phyloP scores from a whole-genome alignment of 306 rosid species.

The Trichosanthes truncata region DNA sequence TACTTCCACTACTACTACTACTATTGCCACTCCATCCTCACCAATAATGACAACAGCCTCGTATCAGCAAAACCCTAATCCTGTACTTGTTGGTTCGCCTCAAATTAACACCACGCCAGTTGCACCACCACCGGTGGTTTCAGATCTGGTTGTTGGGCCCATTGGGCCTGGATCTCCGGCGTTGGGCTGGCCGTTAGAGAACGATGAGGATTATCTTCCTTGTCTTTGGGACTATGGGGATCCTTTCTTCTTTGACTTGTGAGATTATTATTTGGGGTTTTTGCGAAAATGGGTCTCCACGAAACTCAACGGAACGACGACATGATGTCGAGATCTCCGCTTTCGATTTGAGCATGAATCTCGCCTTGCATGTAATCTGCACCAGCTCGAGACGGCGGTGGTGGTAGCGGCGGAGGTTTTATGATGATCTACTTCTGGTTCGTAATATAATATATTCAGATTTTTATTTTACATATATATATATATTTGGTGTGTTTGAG shows the following conservation, averaged over 20 bases:
- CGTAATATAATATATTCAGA: background rate
- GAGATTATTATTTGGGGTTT: background rate
- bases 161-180: conserved; percentile 43
- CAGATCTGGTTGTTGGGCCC: conserved; percentile 28
- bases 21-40: background rate
- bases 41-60: background rate
- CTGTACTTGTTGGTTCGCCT: background rate
- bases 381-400: background rate
- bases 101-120: background rate
- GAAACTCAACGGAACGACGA: no score
- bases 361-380: conserved; percentile 1
- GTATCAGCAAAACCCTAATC: conserved; percentile 5
- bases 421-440: background rate
- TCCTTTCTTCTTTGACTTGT: conserved; percentile 57
- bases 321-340: no score
- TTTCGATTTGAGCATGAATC: background rate
- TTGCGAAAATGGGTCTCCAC: background rate
- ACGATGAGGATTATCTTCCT: conserved; percentile 40
- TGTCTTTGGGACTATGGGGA: conserved; percentile 74
- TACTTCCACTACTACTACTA: background rate
- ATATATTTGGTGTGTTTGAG: background rate
- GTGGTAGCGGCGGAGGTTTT: background rate
- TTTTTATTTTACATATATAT: background rate
- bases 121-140: conserved; percentile 24
- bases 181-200: conserved; percentile 41